Evolutionary conservation across 2,329 filamentous ascomycete genomes (phyloP).

Genomic region (Alternaria sp.): DNA sequence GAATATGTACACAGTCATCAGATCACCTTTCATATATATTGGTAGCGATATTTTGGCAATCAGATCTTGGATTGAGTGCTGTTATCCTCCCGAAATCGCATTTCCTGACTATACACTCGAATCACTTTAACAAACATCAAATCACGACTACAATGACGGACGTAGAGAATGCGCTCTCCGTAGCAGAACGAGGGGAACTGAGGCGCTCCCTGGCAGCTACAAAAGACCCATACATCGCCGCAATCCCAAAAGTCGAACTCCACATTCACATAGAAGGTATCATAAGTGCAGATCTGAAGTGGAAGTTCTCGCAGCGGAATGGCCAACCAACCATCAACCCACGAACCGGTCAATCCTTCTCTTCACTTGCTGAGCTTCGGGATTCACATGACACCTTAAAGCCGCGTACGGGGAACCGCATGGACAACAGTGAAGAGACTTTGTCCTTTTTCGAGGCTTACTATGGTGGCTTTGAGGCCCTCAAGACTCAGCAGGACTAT

Average conservation of each 20-base stretch:
- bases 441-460: slow-evolving; percentile 36
- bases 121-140: not conserved
- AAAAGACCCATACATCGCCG: slow-evolving; percentile 1
- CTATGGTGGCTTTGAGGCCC: slow-evolving; percentile 37
- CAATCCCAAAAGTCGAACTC: slow-evolving; percentile 55
- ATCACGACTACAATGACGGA: slow-evolving; percentile 14
- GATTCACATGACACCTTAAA: slow-evolving; percentile 41
- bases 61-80: not conserved
- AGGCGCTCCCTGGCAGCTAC: slow-evolving; percentile 10
- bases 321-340: slow-evolving; percentile 16
- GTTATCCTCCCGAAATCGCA: not conserved
- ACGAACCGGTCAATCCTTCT: not conserved
- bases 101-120: not conserved
- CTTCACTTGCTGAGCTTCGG: slow-evolving; percentile 11
- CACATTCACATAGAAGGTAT: slow-evolving; percentile 60
- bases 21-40: not conserved
- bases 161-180: slow-evolving; percentile 17
- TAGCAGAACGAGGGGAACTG: slow-evolving; percentile 11
- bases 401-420: slow-evolving; percentile 4
- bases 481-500: slow-evolving; percentile 50
- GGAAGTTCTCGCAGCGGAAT: slow-evolving; percentile 54
- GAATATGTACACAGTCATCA: not conserved
- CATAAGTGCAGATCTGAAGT: slow-evolving; percentile 53
- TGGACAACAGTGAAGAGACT: slow-evolving; percentile 24
- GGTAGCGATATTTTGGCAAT: not conserved